Conservation (phyloP, 768 basidiomycete genomes). For the Calocera viscosa region DNA sequence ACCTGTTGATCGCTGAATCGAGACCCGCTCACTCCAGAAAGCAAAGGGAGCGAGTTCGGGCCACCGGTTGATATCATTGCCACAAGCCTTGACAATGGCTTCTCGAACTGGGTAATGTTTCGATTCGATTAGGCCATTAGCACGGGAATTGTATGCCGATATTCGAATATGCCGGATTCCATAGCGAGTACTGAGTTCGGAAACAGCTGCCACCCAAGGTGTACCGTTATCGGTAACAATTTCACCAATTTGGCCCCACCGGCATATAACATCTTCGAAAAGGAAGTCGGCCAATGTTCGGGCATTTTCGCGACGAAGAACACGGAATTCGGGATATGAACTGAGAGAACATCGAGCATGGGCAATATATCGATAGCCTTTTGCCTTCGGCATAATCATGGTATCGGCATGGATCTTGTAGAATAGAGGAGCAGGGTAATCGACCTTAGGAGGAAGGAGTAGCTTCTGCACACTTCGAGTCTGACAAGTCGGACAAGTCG, state of each 20-base stretch:
- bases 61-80: constrained; percentile 29
- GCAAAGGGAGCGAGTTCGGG: constrained; percentile 19
- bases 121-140: background rate
- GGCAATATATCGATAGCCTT: constrained; percentile 26
- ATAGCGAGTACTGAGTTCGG: constrained; percentile 23
- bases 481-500: no score
- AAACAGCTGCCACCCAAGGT: constrained; percentile 22
- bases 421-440: no score
- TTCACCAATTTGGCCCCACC: constrained; percentile 30
- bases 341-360: constrained; percentile 30
- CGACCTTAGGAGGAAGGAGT: no score
- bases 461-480: no score
- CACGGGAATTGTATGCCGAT: no score
- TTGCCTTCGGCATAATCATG: constrained; percentile 31
- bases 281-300: constrained; percentile 26
- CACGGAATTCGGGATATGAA: constrained; percentile 26
- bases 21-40: constrained; percentile 23
- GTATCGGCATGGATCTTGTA: constrained; percentile 31
- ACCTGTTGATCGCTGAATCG: constrained; percentile 23
- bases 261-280: constrained; percentile 29
- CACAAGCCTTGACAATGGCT: constrained; percentile 27
- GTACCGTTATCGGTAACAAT: constrained; percentile 37
- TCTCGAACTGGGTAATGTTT: constrained; percentile 26
- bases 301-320: constrained; percentile 25
- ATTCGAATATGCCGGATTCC: constrained; percentile 24